Conservation (phyloP, 106 monocot genomes). For the Phalaenopsis equestris region DNA sequence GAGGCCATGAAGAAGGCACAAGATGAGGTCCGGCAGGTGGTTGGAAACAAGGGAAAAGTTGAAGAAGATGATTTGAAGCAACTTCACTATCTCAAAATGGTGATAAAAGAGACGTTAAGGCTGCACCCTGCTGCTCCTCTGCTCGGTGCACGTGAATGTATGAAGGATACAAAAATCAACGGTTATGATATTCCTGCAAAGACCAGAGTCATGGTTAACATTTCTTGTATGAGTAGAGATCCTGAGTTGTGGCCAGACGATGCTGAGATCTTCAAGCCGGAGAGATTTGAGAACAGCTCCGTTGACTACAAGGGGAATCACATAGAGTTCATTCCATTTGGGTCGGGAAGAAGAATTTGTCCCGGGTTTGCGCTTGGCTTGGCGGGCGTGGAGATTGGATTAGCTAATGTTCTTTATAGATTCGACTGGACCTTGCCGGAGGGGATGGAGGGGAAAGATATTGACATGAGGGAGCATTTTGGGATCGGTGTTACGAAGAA, state of each 20-base stretch:
- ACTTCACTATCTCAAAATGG: conserved; percentile 9
- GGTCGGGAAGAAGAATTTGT: too few relatives aligned
- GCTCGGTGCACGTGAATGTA: neutral
- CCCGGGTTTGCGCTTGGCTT: too few relatives aligned
- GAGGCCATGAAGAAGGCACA: conserved; percentile 12
- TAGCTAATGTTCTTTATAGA: neutral
- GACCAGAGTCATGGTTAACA: neutral
- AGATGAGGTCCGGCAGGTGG: neutral
- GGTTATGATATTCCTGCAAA: neutral
- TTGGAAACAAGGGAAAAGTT: conserved; percentile 12
- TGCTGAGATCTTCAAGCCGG: neutral
- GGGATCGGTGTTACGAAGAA: neutral
- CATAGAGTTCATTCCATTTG: neutral
- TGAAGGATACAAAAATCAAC: neutral
- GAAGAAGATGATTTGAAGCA: conserved; percentile 12
- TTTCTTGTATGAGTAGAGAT: neutral
- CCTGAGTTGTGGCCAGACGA: neutral
- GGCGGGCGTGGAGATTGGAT: neutral
- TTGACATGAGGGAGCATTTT: neutral
- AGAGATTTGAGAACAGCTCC: neutral
- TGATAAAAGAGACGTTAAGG: conserved; percentile 6
- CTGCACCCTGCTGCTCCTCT: neutral
- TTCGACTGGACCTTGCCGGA: neutral
- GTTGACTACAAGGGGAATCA: neutral
- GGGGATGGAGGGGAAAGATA: neutral